phyloP scores from a whole-genome alignment of 2,329 filamentous ascomycete genomes.

The Cercospora nicotianae region DNA sequence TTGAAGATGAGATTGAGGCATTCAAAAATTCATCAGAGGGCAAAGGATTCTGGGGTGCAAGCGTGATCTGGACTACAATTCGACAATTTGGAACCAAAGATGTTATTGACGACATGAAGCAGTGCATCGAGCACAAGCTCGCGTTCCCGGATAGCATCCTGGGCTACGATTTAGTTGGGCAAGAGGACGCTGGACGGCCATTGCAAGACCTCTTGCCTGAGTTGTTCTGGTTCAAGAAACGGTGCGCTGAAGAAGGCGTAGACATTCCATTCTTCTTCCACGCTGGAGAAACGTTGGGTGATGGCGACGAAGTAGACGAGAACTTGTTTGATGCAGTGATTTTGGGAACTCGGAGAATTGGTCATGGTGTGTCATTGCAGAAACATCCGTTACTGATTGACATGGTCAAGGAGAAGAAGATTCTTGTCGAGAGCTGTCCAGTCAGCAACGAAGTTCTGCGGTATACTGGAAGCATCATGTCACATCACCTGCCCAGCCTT shows the following conservation, averaged over 20 bases:
- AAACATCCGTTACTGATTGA: conserved; percentile 89
- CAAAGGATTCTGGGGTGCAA: conserved; percentile 76
- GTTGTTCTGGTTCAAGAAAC: conserved; percentile 90
- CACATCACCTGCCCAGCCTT: conserved; percentile 79
- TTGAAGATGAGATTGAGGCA: conserved; percentile 73
- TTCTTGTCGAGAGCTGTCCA: conserved; percentile 85
- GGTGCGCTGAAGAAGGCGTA: conserved; percentile 73
- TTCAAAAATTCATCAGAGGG: conserved; percentile 74
- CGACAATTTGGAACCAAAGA: conserved; percentile 63
- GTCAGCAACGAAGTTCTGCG: conserved; percentile 87
- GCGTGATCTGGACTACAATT: conserved; percentile 81
- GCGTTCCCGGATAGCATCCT: conserved; percentile 76
- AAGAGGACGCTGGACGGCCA: conserved; percentile 77
- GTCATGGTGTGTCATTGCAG: conserved; percentile 83
- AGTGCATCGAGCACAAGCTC: conserved; percentile 80
- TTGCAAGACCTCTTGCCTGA: conserved; percentile 77
- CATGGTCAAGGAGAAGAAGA: conserved; percentile 83
- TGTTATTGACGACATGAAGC: conserved; percentile 76
- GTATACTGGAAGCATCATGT: conserved; percentile 71
- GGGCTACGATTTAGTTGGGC: conserved; percentile 86
- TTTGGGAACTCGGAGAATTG: conserved; percentile 83
- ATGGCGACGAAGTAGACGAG: conserved; percentile 71
- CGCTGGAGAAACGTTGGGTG: conserved; percentile 82
- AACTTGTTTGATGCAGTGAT: conserved; percentile 90
- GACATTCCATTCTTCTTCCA: conserved; percentile 95